Evolutionary conservation across 495 filamentous ascomycete genomes (phyloP).

Genomic region (Cetradonia linearis): DNA sequence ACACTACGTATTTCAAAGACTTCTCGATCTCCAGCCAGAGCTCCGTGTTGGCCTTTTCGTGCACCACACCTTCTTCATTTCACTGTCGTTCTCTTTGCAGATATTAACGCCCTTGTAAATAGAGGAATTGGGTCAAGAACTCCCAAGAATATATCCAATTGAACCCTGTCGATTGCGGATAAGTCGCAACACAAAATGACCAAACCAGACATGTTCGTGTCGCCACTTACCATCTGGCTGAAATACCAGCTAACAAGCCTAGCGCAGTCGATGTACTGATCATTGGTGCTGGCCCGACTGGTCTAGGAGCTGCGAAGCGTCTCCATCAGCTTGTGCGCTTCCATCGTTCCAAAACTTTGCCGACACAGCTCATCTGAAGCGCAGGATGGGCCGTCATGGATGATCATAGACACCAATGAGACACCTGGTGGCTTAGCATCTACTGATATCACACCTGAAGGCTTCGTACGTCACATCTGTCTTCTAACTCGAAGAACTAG

Average conservation of each 20-base stretch:
- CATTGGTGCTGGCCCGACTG: conserved; percentile 96
- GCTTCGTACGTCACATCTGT: conserved; percentile 65
- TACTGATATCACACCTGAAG: conserved; percentile 89
- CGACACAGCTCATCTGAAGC: conserved; percentile 12
- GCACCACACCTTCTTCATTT: not conserved
- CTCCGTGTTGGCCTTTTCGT: not conserved
- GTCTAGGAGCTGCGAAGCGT: conserved; percentile 93
- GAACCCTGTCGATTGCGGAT: not conserved
- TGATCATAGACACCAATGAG: conserved; percentile 89
- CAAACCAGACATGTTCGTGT: conserved; percentile 15
- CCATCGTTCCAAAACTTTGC: conserved; percentile 24
- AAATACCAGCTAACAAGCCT: not conserved
- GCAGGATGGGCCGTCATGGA: conserved; percentile 83
- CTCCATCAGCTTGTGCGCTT: conserved; percentile 81
- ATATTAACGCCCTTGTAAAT: not conserved
- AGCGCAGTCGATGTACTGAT: conserved; percentile 95
- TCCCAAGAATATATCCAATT: not conserved
- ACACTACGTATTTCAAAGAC: not conserved
- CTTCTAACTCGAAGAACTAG: not conserved
- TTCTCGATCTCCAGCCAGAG: not conserved
- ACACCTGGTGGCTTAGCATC: conserved; percentile 94
- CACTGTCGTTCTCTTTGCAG: not conserved
- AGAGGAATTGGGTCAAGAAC: not conserved
- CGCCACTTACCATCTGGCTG: not conserved
- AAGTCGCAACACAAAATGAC: not conserved